Evolutionary conservation across 1,284 basidiomycete genomes (phyloP), one percentile per base, ranked within the genome.

Genomic region (Irpex sp.): DNA sequence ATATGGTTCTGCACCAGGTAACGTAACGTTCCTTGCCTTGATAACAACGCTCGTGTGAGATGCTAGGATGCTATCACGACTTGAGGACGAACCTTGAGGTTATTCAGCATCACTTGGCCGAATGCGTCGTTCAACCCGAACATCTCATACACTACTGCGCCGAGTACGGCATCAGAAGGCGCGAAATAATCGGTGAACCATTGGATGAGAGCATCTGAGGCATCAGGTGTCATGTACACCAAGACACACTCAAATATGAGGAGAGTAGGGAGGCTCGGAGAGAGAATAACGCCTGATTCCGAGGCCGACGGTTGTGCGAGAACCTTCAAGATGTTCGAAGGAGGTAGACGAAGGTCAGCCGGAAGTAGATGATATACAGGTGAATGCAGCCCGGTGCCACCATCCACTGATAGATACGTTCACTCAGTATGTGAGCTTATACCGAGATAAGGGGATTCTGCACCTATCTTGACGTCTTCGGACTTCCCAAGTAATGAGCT

Each of bases 191-290:
- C 77, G 0, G 83, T 79, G 71, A 96, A 95, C 91, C 92, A 96
- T 44, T 78, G 73, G 4, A 97, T 78, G n/a, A 97, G 73, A 0
- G 78, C 77, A 26, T 81, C 77, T 0, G 88, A 89, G 2, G 82
- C 79, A 4, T 76, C 71, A 0, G 91, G 86, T 0, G 79, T 71
- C 84, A 97, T 91, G 75, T 98, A 98, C n/a, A 88, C 93, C 64
- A 97, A 83, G 2, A 97, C 92, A 69, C 96, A 97, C 80, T 98
- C 96, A 64, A 93, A 93, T 7, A 98, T 77, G 17, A 97, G 80
- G 1, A 98, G 82, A 0, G 93, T 95, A 1, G 94, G 93, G 4
- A 87, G 71, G 0, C 77, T 67, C 0, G 84, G 78, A n/a, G 89
- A 87, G n/a, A 96, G 78, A 2, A 88, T 67, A 0, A 77, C 68